Percentiles rank a stretch among this genome's conserved stretches.
Conservation (phyloP, 2,329 filamentous ascomycete genomes). For the Cadophora gregata region DNA sequence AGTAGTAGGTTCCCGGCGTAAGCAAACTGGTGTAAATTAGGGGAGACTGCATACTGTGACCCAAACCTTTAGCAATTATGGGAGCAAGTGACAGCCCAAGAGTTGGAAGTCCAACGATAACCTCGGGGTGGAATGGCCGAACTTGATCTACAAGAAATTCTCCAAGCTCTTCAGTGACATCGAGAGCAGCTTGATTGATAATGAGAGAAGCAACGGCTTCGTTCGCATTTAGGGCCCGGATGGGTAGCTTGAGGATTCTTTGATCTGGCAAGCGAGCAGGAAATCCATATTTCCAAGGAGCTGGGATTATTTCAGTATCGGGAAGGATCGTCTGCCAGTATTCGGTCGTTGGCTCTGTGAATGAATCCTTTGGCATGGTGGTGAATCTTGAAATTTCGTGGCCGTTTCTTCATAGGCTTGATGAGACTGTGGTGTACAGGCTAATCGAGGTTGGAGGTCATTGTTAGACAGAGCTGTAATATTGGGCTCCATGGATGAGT, state of each 20-base stretch:
- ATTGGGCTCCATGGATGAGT: neutral
- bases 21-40: neutral
- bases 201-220: conserved; percentile 41
- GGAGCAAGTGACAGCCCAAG: conserved; percentile 37
- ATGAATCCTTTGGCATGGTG: conserved; percentile 26
- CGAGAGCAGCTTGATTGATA: conserved; percentile 38
- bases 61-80: conserved; percentile 35
- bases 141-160: conserved; percentile 30
- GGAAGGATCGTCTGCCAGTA: conserved; percentile 40
- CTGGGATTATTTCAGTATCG: neutral
- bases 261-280: conserved; percentile 35
- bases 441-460: neutral
- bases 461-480: neutral
- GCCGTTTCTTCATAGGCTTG: neutral
- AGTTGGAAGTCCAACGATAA: conserved; percentile 40
- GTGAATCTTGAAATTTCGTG: neutral
- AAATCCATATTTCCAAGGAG: conserved; percentile 36
- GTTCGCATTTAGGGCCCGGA: conserved; percentile 29
- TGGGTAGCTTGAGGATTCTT: conserved; percentile 37
- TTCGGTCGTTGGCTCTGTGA: conserved; percentile 38
- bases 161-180: conserved; percentile 32
- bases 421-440: neutral
- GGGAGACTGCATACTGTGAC: conserved; percentile 29
- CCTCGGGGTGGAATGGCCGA: conserved; percentile 29
- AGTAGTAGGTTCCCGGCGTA: neutral